Evolutionary conservation across 352 stramenopile species (phyloP), one percentile per base, ranked within the genome.

Genomic region (Phytophthora pini): DNA sequence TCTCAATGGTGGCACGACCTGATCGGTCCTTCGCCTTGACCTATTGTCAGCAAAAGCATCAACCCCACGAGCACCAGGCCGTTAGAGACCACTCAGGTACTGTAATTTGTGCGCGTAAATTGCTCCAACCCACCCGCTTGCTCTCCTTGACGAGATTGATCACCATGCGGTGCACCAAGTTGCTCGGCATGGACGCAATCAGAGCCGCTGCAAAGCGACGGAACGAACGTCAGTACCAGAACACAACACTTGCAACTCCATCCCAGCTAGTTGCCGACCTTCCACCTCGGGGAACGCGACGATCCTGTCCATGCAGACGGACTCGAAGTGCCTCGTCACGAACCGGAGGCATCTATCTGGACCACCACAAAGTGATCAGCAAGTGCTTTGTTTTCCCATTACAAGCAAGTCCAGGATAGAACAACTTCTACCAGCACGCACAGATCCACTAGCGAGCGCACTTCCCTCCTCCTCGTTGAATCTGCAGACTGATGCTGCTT

Each of bases 291-390:
- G 80, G 12, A 83, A 80, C 0, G 70, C 62, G 15, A 74, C 63
- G 13, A 91, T 77, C 27, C 80, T 87, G 48, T 93, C 80, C 67
- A 91, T 84, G 45, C 72, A 93, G 24, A 89, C 57, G 32, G 70
- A 80, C 36, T 88, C 74, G 54, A 93, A 93, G 58, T 93, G 85
- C 45, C 79, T 88, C 13, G 80, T 87, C 46, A 91, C 65, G 26
- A 87, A 75, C 0, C 67, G 70, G 17, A 92, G 70, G 43, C 84
- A 92, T 55, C 84, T 92, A 92, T 55, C 84, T 92, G 34, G 38
- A 50, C n/a, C 26, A 52, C 24, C 38, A 5, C 31, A n/a, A 15
- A 22, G 13, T 20, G 17, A 20, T 20, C 17, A 20, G 17, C 17
- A 20, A 20, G 17, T 20, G 17, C 17, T 20, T 20, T 20, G 17